A percentile compares a stretch with the other conserved stretches of the same genome.
phyloP scores from a whole-genome alignment of 176 grass and related monocot genomes.

The Oryza australiensis region DNA sequence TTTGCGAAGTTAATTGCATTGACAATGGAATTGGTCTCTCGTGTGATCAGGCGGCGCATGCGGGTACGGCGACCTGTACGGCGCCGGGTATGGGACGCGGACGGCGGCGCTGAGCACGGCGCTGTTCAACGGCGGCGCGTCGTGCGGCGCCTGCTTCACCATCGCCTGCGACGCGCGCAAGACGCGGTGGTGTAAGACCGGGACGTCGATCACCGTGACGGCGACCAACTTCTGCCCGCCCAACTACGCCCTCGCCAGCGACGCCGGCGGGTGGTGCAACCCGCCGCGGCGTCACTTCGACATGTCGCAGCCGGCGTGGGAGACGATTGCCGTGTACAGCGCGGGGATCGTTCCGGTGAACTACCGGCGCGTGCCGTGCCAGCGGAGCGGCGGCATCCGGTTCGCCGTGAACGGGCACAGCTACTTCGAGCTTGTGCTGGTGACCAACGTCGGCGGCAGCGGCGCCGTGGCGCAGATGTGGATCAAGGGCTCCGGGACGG shows the following conservation, averaged over 20 bases:
- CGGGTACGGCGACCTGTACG: constrained; percentile 75
- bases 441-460: constrained; percentile 63
- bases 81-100: constrained; percentile 44
- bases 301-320: constrained; percentile 83
- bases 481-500: constrained; percentile 45
- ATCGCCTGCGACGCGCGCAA: constrained; percentile 38
- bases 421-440: constrained; percentile 57
- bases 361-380: constrained; percentile 53
- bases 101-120: constrained; percentile 49
- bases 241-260: constrained; percentile 49
- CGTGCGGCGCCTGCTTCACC: constrained; percentile 51
- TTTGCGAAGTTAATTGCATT: background rate
- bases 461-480: constrained; percentile 49
- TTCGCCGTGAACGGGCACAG: constrained; percentile 55
- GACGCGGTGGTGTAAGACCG: constrained; percentile 38
- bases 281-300: constrained; percentile 71
- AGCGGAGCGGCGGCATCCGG: constrained; percentile 47
- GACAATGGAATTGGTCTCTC: background rate
- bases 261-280: constrained; percentile 79
- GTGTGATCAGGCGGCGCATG: constrained; percentile 58
- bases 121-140: constrained; percentile 50
- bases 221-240: constrained; percentile 66
- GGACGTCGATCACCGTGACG: constrained; percentile 34
- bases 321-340: constrained; percentile 59
- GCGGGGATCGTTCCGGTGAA: constrained; percentile 69